Evolutionary conservation across 2,329 filamentous ascomycete genomes (phyloP).

Genomic region (Sarocladium strictum): DNA sequence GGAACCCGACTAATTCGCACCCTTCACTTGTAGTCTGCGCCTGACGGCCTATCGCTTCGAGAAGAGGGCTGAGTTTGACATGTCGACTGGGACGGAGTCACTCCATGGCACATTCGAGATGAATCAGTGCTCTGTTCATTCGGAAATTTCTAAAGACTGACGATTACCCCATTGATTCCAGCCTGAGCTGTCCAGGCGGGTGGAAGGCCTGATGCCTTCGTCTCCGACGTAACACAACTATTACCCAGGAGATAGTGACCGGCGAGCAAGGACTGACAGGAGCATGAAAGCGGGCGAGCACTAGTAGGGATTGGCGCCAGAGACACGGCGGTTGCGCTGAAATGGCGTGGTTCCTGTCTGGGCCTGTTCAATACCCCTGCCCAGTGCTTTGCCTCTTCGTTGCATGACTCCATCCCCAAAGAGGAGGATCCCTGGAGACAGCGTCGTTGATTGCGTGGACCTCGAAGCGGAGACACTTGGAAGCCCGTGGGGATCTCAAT

Average conservation of each 20-base stretch:
- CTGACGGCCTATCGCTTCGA: background rate
- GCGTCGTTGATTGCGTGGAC: background rate
- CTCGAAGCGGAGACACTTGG: background rate
- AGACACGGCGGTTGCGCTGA: background rate
- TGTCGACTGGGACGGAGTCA: background rate
- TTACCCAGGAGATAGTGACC: no score
- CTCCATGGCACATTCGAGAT: background rate
- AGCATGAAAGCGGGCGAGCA: no score
- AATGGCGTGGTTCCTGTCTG: background rate
- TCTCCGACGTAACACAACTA: no score
- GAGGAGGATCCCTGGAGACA: background rate
- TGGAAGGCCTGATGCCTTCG: no score
- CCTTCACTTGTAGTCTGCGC: background rate
- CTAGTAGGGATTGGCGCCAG: background rate
- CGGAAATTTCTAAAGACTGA: background rate
- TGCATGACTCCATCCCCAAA: background rate
- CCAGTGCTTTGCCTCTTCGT: background rate
- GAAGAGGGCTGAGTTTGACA: background rate
- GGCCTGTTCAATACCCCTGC: background rate
- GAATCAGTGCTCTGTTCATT: no score
- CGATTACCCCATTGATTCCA: background rate
- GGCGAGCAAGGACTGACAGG: no score
- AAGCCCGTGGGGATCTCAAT: background rate
- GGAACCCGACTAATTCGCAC: background rate
- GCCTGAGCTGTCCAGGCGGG: no score